Conservation (phyloP, 805 yeast genomes). For the Candida hungchunana region DNA sequence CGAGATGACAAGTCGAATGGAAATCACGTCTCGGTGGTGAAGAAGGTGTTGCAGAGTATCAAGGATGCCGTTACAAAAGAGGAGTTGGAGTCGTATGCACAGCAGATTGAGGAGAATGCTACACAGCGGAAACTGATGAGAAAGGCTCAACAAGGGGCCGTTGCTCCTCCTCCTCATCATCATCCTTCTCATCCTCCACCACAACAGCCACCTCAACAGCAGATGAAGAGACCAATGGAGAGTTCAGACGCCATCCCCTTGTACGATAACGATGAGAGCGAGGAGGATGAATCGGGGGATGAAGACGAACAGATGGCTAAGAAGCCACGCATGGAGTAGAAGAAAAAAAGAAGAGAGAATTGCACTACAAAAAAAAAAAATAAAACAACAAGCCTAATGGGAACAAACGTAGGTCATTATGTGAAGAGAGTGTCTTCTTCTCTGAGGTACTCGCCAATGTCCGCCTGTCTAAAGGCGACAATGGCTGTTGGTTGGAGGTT, state of each 20-base stretch:
- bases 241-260: no score
- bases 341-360: background rate
- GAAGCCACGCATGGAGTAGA: constrained; percentile 8
- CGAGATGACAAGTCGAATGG: constrained; percentile 92
- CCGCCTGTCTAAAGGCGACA: constrained; percentile 95
- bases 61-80: constrained; percentile 81
- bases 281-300: constrained; percentile 2
- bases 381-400: constrained; percentile 1
- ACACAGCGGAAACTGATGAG: no score
- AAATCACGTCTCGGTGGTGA: constrained; percentile 76
- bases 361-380: background rate
- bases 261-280: constrained; percentile 1
- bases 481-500: constrained; percentile 89
- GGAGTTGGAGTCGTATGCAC: no score
- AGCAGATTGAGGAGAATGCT: no score
- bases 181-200: no score
- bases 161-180: no score
- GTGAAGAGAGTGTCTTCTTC: constrained; percentile 96
- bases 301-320: constrained; percentile 6
- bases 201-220: no score
- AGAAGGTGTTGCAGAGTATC: constrained; percentile 78
- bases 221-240: no score
- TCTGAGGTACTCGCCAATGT: constrained; percentile 95
- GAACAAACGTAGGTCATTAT: no score
- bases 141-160: no score